These are phyloP conservation scores for Phellinidium pouzarii DNA, from an alignment of 1,284 basidiomycete species.

Conservation along the genomic window DNA sequence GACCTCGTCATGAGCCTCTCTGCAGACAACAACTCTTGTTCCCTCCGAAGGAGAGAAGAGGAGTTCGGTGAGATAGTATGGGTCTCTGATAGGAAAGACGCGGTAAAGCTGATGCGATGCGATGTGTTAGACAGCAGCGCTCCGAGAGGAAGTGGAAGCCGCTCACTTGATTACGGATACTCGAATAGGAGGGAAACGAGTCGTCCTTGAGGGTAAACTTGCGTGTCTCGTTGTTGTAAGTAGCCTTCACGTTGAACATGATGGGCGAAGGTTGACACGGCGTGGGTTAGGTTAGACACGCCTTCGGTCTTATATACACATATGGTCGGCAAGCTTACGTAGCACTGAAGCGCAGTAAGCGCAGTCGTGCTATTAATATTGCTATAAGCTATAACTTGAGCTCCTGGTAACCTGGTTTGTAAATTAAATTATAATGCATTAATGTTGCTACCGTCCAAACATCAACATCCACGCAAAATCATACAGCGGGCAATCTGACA, in stretches of 20 bases:
- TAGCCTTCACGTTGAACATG: slow-evolving; percentile 53
- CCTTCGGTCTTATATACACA: background rate
- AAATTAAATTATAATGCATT: too few species aligned
- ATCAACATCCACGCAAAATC: too few species aligned
- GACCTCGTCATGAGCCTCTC: slow-evolving; percentile 47
- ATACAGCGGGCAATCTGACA: background rate
- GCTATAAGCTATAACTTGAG: too few species aligned
- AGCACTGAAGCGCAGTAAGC: too few species aligned
- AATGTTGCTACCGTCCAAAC: too few species aligned
- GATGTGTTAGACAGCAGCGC: slow-evolving; percentile 18
- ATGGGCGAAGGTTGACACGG: slow-evolving; percentile 21
- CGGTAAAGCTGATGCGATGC: slow-evolving; percentile 50
- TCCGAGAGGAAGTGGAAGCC: too few species aligned
- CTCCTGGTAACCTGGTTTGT: too few species aligned
- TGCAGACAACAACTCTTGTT: slow-evolving; percentile 52
- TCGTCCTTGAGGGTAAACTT: slow-evolving; percentile 38
- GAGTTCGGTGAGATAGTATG: slow-evolving; percentile 56
- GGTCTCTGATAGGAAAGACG: slow-evolving; percentile 55
- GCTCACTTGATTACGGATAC: slow-evolving; percentile 39
- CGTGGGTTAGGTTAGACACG: background rate
- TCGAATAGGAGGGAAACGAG: slow-evolving; percentile 37
- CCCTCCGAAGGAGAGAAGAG: slow-evolving; percentile 45
- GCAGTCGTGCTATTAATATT: too few species aligned
- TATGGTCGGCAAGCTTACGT: background rate
- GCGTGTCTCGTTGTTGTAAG: slow-evolving; percentile 45